Base-by-base conservation (phyloP, 2,329 filamentous ascomycete species). In the Thielaviopsis punctulata region DNA sequence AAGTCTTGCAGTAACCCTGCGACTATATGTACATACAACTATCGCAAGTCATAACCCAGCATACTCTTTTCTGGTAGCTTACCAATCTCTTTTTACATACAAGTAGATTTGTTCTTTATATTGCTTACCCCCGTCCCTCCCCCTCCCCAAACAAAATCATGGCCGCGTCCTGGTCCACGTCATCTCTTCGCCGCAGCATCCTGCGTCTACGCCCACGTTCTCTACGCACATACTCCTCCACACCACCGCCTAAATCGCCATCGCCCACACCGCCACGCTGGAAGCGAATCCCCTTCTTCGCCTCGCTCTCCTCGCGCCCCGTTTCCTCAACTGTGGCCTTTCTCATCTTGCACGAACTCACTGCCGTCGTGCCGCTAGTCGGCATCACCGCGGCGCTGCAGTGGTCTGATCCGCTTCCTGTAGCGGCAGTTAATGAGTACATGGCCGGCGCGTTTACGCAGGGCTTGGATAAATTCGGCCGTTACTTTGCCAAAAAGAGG, bases 301-400 rank as follows among this genome's bases (percentile, higher is more conserved):
- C 69, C 1, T 78, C 79, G 0, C 76, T 98, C 2, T 77, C 81
- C 53, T 73, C 76, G 52, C 88, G 88, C 1, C 92, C 92, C 0
- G 66, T 88, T 45, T 86, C 86, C 1, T 87, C 95, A 66, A 72
- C 94, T 43, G 78, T 83, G 1, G 82, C 90, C 0, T 98, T 98
- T 64, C 71, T 96, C 10, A 70, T 95, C 39, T 74, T 98, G 0
- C 92, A 98, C 69, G 92, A 98, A 66, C 64, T 95, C 45, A 96
- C 92, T 0, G 90, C 92, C 9, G 69, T 95, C 10, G 65, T 90
- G 1, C 90, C 90, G 0, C 67, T 96, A 0, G 64, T 93, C 39
- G 82, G 77, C 0, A 73, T 96, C 1, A 80, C 85, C 21, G 80
- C 74, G 1, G 63, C 79, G 1, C 95, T 98, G 65, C 86, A 96